Base-by-base conservation (phyloP, 2,329 filamentous ascomycete genomes). In the Trichoderma sp. region DNA sequence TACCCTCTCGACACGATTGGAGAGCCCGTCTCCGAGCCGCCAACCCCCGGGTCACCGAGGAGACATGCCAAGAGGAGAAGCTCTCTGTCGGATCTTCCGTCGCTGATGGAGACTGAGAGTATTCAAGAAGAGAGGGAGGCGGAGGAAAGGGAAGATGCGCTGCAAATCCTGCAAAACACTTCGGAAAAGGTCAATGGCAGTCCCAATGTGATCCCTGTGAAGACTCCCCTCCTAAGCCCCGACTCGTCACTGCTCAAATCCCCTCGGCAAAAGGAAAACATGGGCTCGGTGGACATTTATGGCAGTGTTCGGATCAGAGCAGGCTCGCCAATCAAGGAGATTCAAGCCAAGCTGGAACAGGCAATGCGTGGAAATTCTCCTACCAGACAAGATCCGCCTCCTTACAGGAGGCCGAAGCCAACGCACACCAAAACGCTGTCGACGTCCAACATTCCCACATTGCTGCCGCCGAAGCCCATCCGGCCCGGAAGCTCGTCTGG, bases 41-140 rank as follows among this genome's bases (percentile, higher is more conserved):
- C 76, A 9, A 74, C 79, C 4, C 73, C 79, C 1, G 86, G 83
- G 75, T 79, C 80, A n/a, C 82, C 84, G 58, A 90, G 88, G 79
- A 95, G 91, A 74, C 56, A 69, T n/a, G 2, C 60, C 26, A 98
- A 97, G 84, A 88, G 95, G 70, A 91, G 95, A 79, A 98, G 95
- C 82, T 98, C 95, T 30, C 83, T 98, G 56, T 97, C 95, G 5
- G 95, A 98, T 80, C 86, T 98, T 62, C 92, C 90, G 75, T 87
- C 84, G 71, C 84, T 93, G 21, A 90, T 95, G 82, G 87, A 86
- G 53, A 86, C 89, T 70, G 85, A 90, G 9, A 87, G 84, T 12
- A 81, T 91, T 28, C 79, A 82, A 1, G 77, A 80, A 26, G 80
- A 58, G 75, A 80, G 32, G 79, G 80, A 61, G n/a, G 66, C 18